Evolutionary conservation across 257 asterid species (phyloP), one percentile per base, ranked within the genome.

Genomic region (Dorcoceras hygrometricum): DNA sequence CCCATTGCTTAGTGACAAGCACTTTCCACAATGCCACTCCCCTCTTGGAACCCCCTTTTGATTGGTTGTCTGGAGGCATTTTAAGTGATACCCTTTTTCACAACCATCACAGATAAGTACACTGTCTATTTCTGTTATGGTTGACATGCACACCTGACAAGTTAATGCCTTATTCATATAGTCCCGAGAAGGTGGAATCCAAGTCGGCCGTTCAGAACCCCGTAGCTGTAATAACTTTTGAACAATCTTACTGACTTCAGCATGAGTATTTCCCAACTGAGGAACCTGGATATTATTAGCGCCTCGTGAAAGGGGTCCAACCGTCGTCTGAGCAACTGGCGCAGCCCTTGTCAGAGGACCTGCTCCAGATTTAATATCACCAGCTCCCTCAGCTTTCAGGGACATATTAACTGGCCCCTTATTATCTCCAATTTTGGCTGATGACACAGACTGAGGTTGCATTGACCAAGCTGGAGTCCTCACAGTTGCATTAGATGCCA

Each of bases 1-100:
- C 64, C 98, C 99, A 77, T 90, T 78, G 75, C 95, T 87, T 65
- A 82, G 29, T 48, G 89, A 75, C 83, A 94, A 84, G 81, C 99
- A 94, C 82, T 79, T 91, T 62, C 77, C 85, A 83, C 99, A 94
- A 60, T 90, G 98, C 99, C 99, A 94, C 76, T 94, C 99, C 46
- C 86, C 95, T 78, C 86, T 86, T 31, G 90, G 90, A 64, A 87
- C 74, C 65, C 87, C 89, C 73, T 80, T 89, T 65, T 81, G 86
- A 68, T 74, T 78, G 65, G 81, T 76, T 24, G 76, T 66, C 69
- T 80, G 95, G 63, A 94, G 93, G 78, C 99, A 94, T 82, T 90
- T 94, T 79, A 90, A 68, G 87, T 94, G 99, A 79, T 81, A 87
- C 12, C 96, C 98, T 71, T 94, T 91, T 63, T 94, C 99, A 76